phyloP scores from a whole-genome alignment of 2,329 filamentous ascomycete species.

The Escovopsis sp. region DNA sequence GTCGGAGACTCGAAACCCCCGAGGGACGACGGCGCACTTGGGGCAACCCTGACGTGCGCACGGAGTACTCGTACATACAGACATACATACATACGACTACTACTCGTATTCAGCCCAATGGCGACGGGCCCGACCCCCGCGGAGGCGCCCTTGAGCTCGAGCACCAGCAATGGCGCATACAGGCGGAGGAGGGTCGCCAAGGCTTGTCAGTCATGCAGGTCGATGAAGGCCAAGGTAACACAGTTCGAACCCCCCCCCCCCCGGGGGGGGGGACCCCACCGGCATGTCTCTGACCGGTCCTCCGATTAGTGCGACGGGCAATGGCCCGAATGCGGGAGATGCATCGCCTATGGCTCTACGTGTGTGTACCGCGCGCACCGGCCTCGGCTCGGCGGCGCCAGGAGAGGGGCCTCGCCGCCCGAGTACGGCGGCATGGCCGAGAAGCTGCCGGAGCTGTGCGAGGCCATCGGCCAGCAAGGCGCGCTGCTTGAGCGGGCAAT shows the following conservation, averaged over 20 bases:
- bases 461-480: slow-evolving; percentile 11
- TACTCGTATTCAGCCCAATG: too few species aligned
- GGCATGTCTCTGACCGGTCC: neutral
- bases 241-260: neutral
- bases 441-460: neutral
- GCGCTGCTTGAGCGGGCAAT: neutral
- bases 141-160: too few species aligned
- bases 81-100: too few species aligned
- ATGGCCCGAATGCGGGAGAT: slow-evolving; percentile 11
- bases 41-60: too few species aligned
- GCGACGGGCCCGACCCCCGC: too few species aligned
- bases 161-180: neutral
- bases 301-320: slow-evolving; percentile 7
- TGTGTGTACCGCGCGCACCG: slow-evolving; percentile 7
- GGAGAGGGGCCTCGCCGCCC: neutral
- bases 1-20: too few species aligned
- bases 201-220: slow-evolving; percentile 12
- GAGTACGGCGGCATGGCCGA: neutral
- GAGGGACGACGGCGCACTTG: too few species aligned
- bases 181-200: slow-evolving; percentile 11
- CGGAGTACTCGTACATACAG: too few species aligned
- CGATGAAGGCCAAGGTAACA: slow-evolving; percentile 13
- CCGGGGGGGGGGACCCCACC: neutral
- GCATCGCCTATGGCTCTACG: slow-evolving; percentile 11
- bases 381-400: neutral